Evolutionary conservation across 768 basidiomycete genomes (phyloP).

Genomic region (Tephrocybe rancida): DNA sequence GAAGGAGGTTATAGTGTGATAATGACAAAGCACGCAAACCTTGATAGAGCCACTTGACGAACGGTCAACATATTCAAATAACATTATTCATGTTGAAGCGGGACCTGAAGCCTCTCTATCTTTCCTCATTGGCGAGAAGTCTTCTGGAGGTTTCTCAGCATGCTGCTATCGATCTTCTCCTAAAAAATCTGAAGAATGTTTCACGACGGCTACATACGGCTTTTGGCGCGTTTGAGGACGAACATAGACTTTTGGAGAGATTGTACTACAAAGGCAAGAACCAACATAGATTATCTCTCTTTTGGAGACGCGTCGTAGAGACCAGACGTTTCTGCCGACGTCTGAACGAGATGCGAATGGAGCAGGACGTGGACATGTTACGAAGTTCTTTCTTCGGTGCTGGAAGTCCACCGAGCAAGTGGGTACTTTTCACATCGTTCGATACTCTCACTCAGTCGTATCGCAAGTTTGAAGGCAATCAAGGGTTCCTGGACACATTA

Average conservation of each 20-base stretch:
- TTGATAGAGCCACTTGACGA: neutral
- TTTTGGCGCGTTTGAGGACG: constrained; percentile 44
- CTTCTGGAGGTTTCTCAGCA: constrained; percentile 32
- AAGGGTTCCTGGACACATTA: constrained; percentile 68
- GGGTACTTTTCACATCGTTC: constrained; percentile 15
- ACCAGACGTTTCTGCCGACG: constrained; percentile 54
- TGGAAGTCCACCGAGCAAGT: constrained; percentile 37
- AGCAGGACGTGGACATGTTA: constrained; percentile 35
- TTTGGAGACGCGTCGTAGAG: constrained; percentile 70
- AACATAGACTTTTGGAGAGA: constrained; percentile 62
- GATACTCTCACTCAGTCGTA: neutral
- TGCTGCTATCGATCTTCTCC: constrained; percentile 49
- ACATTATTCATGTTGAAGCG: constrained; percentile 5
- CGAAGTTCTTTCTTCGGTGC: constrained; percentile 54
- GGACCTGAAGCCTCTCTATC: constrained; percentile 1
- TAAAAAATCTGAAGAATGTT: constrained; percentile 61
- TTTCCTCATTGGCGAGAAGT: constrained; percentile 19
- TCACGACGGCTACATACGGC: constrained; percentile 54
- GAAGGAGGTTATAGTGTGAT: neutral
- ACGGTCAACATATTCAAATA: neutral
- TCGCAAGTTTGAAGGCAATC: constrained; percentile 48
- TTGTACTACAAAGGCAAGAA: constrained; percentile 82
- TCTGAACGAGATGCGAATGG: constrained; percentile 32
- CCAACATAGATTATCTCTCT: constrained; percentile 69
- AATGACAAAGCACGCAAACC: constrained; percentile 6